A percentile compares a stretch with the other conserved stretches of the same genome.
phyloP scores from a whole-genome alignment of 176 grass and related monocot genomes.

The Raddia guianensis region DNA sequence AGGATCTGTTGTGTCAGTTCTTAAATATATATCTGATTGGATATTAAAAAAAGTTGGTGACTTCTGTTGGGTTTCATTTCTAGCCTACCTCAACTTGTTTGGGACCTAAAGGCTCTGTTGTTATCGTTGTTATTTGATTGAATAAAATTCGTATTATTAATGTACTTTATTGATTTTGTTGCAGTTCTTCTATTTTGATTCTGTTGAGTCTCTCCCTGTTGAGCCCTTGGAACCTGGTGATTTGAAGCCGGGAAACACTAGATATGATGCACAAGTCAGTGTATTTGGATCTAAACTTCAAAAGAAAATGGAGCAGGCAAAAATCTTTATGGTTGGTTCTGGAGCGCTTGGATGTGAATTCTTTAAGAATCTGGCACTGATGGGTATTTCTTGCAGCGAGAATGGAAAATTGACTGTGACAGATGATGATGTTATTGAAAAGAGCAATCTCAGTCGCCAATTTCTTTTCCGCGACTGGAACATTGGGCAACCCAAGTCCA shows the following conservation, averaged over 20 bases:
- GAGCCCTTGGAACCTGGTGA: slow-evolving; percentile 71
- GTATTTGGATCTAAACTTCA: slow-evolving; percentile 87
- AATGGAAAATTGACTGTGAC: slow-evolving; percentile 78
- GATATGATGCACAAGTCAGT: slow-evolving; percentile 89
- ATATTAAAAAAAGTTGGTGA: background rate
- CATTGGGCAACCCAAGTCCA: slow-evolving; percentile 93
- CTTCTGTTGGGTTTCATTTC: no score
- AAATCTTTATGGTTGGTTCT: slow-evolving; percentile 90
- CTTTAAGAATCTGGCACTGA: slow-evolving; percentile 84
- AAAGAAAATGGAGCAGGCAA: slow-evolving; percentile 75
- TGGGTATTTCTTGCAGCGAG: slow-evolving; percentile 79
- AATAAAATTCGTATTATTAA: slow-evolving; percentile 1
- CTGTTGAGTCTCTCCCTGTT: slow-evolving; percentile 83
- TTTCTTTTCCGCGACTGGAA: slow-evolving; percentile 98
- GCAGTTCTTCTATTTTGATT: slow-evolving; percentile 99
- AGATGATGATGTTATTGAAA: slow-evolving; percentile 97
- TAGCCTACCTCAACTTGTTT: no score
- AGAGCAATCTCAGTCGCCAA: slow-evolving; percentile 95
- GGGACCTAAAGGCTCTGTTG: no score
- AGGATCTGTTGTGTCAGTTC: background rate
- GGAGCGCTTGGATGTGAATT: slow-evolving; percentile 93
- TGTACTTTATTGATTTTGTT: slow-evolving; percentile 39
- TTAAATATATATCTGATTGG: slow-evolving; percentile 7
- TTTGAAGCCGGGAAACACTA: slow-evolving; percentile 60
- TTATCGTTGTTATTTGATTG: background rate